Evolutionary conservation across 2,329 filamentous ascomycete genomes (phyloP).

Genomic region (Neonectria faginata): DNA sequence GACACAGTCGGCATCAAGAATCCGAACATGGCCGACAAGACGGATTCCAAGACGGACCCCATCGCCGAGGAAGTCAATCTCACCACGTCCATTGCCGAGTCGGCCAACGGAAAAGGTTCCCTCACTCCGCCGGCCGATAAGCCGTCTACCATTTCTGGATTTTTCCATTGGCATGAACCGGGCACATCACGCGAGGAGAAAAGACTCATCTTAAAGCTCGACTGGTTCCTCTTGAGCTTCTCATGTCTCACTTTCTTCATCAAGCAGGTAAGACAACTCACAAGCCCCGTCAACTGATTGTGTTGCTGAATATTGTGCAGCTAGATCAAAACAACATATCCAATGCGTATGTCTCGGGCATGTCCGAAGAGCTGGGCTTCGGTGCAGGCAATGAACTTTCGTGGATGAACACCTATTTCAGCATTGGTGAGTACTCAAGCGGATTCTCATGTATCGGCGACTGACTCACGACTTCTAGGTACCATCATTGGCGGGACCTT

Average conservation of each 20-base stretch:
- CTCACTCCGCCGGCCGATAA: not conserved
- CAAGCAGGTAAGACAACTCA: slow-evolving; percentile 47
- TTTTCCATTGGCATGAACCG: slow-evolving; percentile 58
- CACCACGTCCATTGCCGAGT: not conserved
- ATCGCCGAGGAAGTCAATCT: not conserved
- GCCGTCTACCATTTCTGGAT: slow-evolving; percentile 26
- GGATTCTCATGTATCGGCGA: too few relatives aligned
- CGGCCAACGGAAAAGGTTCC: not conserved
- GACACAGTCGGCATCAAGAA: not conserved
- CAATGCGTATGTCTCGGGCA: slow-evolving; percentile 62
- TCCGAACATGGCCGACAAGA: not conserved
- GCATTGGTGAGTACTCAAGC: slow-evolving; percentile 49
- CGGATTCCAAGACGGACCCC: not conserved
- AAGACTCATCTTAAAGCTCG: slow-evolving; percentile 61
- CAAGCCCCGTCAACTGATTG: not conserved
- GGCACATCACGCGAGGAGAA: slow-evolving; percentile 56
- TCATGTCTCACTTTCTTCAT: slow-evolving; percentile 60
- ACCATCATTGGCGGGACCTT: slow-evolving; percentile 58
- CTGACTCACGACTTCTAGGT: slow-evolving; percentile 16
- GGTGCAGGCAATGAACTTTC: slow-evolving; percentile 54
- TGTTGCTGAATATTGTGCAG: slow-evolving; percentile 27
- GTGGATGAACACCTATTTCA: slow-evolving; percentile 61
- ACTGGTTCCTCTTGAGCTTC: slow-evolving; percentile 57
- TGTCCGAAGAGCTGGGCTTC: slow-evolving; percentile 60
- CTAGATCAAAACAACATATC: slow-evolving; percentile 60